Conservation (phyloP, 2,329 filamentous ascomycete genomes). For the Tolypocladium tropicale region DNA sequence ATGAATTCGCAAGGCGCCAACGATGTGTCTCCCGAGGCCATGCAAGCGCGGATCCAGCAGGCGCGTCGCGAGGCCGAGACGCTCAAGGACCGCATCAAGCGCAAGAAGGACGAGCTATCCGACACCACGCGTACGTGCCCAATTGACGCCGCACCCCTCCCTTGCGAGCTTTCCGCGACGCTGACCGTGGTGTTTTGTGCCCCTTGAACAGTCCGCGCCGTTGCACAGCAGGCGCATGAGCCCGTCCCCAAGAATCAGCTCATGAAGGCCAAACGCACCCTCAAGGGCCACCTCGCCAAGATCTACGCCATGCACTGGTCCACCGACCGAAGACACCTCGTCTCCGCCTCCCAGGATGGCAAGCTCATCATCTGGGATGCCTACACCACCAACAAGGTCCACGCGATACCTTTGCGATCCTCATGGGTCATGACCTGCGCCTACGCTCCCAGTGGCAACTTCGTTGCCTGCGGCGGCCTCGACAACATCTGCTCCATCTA, state of each 20-base stretch:
- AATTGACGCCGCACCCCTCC: slow-evolving; percentile 2
- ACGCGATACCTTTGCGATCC: slow-evolving; percentile 91
- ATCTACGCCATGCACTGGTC: slow-evolving; percentile 99
- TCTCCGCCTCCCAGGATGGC: slow-evolving; percentile 96
- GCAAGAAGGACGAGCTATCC: slow-evolving; percentile 98
- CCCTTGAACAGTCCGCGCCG: slow-evolving; percentile 67
- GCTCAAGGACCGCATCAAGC: slow-evolving; percentile 96
- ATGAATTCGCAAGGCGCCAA: slow-evolving; percentile 49
- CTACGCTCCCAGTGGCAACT: slow-evolving; percentile 96
- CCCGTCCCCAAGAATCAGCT: slow-evolving; percentile 78
- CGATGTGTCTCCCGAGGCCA: slow-evolving; percentile 62
- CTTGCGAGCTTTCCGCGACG: slow-evolving; percentile 2
- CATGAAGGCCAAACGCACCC: slow-evolving; percentile 94
- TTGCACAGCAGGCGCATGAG: slow-evolving; percentile 87
- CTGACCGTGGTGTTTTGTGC: slow-evolving; percentile 11
- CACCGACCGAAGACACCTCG: slow-evolving; percentile 90
- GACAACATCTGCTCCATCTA: slow-evolving; percentile 99
- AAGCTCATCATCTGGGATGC: slow-evolving; percentile 99
- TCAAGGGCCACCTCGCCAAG: slow-evolving; percentile 97
- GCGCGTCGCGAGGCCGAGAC: slow-evolving; percentile 96
- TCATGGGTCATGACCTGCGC: slow-evolving; percentile 99
- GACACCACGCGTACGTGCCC: slow-evolving; percentile 83
- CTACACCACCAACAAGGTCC: slow-evolving; percentile 98
- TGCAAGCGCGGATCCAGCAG: slow-evolving; percentile 88
- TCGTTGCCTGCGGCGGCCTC: slow-evolving; percentile 93